These are phyloP conservation scores for Linum usitatissimum DNA, from an alignment of 345 rosid species.

Conservation along the genomic window DNA sequence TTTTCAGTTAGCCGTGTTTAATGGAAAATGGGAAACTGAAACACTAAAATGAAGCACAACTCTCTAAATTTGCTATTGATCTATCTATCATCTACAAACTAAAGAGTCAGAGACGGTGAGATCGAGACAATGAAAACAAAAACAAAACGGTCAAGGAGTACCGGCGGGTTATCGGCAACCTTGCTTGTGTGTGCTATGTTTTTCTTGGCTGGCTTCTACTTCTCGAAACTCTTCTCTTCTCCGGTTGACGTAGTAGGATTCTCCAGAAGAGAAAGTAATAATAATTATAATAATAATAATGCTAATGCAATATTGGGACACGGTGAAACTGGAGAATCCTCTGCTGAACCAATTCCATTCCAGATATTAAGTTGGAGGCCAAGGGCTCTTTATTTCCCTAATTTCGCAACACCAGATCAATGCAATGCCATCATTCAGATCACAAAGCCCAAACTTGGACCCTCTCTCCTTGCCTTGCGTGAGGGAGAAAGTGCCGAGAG, in stretches of 20 bases:
- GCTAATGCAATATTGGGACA: conserved; percentile 43
- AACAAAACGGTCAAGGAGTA: conserved; percentile 41
- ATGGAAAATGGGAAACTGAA: too few species aligned
- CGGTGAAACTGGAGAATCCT: conserved; percentile 59
- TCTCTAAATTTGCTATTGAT: too few species aligned
- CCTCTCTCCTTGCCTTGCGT: conserved; percentile 57
- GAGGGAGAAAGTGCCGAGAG: conserved; percentile 62
- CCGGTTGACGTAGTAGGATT: conserved; percentile 40
- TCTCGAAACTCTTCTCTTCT: conserved; percentile 33
- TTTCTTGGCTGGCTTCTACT: conserved; percentile 60
- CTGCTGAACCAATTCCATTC: conserved; percentile 50
- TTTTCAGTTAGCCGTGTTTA: too few species aligned
- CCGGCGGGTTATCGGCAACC: conserved; percentile 39
- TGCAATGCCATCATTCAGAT: conserved; percentile 38
- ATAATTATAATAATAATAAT: conserved; percentile 12
- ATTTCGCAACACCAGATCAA: conserved; percentile 53
- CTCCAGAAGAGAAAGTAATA: conserved; percentile 21
- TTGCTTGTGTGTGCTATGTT: conserved; percentile 39
- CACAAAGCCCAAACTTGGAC: conserved; percentile 44
- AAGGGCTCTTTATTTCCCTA: conserved; percentile 60
- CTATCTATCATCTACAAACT: too few species aligned
- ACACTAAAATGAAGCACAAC: too few species aligned
- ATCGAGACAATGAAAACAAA: conserved; percentile 67
- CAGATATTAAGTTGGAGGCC: conserved; percentile 83
- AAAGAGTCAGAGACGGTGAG: too few species aligned